Evolutionary conservation across 805 yeast genomes (phyloP), one percentile per base, ranked within the genome.

Genomic region (Lipomyces oligophaga): DNA sequence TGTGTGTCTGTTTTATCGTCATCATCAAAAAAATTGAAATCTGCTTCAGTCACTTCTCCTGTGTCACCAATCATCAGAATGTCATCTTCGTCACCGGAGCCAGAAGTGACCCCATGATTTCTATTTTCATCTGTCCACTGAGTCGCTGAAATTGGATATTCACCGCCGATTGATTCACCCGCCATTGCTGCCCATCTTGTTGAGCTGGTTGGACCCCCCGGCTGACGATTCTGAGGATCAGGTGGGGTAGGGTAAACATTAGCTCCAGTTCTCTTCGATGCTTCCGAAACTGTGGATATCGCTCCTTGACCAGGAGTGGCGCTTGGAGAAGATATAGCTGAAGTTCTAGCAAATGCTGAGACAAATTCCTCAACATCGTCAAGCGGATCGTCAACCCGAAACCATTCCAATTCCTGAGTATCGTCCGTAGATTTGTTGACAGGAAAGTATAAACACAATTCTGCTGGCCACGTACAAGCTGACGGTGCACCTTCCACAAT

Each of bases 11-110:
- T 38, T 8, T 33, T 16, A 18, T 22, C 41, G 16, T 33, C 67
- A 32, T 61, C 60, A 41, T 69, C 72, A 49, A 69, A 69, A 44
- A 64, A 69, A 49, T 64, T 67, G 55, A 69, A 69, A 42, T 69
- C 73, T 0, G 73, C 73, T 28, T 67, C 70, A 2, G 72, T 69
- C 5, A 69, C 65, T 33, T 67, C 71, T 13, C 62, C 64, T 4
- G 60, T 61, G 13, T 59, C 66, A 3, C 68, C 68, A 42, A 65
- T 62, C 27, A 65, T 39, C 30, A 50, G 26, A 3, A 28, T 47
- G 22, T 51, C 55, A 5, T 40, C 38, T 13, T 41, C 45, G 6
- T 38, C 35, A 11, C 13, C 38, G 16, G 26, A 32, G n/a, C 35
- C 24, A 8, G 28, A 7, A 6, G 38, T n/a, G 11, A 8, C 36